Evolutionary conservation across 2,329 filamentous ascomycete genomes (phyloP).

Genomic region (Verticillium isaacii): DNA sequence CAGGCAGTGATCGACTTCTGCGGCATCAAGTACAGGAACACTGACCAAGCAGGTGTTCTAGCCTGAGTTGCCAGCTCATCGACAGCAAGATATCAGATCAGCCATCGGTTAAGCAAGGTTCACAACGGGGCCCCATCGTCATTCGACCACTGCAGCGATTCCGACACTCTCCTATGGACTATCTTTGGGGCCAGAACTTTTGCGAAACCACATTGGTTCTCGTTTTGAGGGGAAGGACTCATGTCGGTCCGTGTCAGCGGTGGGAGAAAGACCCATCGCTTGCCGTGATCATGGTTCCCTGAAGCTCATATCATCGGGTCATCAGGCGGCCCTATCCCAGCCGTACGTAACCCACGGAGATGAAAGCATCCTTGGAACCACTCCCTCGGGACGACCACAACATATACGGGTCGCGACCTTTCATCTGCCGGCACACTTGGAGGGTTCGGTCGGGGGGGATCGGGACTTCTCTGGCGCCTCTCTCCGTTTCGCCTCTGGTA

Average conservation of each 20-base stretch:
- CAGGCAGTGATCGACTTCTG: neutral
- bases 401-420: conserved; percentile 6
- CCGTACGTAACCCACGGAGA: neutral
- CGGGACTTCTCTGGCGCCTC: neutral
- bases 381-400: conserved; percentile 10
- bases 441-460: neutral
- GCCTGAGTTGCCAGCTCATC: no score
- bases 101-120: no score
- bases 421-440: conserved; percentile 7
- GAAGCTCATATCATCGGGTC: neutral
- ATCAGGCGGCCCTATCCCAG: neutral
- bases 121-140: no score
- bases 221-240: no score
- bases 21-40: no score
- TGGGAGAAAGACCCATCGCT: neutral
- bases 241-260: no score
- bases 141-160: no score
- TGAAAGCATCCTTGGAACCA: neutral
- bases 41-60: no score
- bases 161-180: no score
- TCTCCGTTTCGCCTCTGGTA: neutral
- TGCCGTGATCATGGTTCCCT: neutral
- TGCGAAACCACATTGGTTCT: no score
- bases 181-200: no score
- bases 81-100: no score